Conservation (phyloP, 225 moss, liverwort and hornwort species). For the Marchantia paleacea region DNA sequence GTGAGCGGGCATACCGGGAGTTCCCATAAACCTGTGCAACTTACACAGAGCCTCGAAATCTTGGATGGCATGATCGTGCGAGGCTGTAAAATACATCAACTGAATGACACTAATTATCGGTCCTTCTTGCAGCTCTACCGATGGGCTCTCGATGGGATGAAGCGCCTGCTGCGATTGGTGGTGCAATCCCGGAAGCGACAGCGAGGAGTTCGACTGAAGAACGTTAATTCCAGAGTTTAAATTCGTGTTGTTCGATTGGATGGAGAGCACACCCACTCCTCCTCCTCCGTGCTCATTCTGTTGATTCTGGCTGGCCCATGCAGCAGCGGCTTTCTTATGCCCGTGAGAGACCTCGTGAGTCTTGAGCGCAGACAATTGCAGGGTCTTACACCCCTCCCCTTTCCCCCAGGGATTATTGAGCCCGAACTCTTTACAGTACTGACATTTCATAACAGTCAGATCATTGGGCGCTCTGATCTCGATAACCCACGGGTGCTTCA, state of each 20-base stretch:
- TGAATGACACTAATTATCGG: conserved; percentile 24
- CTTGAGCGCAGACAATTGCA: conserved; percentile 34
- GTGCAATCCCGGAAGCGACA: not conserved
- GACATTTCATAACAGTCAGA: conserved; percentile 32
- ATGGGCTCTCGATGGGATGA: conserved; percentile 1
- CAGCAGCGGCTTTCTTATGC: conserved; percentile 31
- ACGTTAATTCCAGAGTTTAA: not conserved
- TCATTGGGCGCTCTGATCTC: conserved; percentile 18
- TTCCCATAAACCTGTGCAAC: conserved; percentile 24
- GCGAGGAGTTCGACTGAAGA: not conserved
- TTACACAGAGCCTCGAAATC: conserved; percentile 30
- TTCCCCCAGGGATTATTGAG: conserved; percentile 34
- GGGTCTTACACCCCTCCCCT: conserved; percentile 28
- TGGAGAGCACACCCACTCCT: not conserved
- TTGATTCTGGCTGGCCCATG: conserved; percentile 24
- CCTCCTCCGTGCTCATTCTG: conserved; percentile 6
- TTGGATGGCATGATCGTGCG: conserved; percentile 24
- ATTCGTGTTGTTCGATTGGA: not conserved
- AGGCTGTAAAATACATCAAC: conserved; percentile 33
- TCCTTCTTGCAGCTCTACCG: conserved; percentile 14
- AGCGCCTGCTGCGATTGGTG: not conserved
- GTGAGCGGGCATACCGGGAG: conserved; percentile 13
- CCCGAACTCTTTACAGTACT: conserved; percentile 30
- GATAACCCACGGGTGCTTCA: conserved; percentile 30
- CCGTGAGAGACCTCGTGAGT: conserved; percentile 29